These are phyloP conservation scores for Acanthamoeba castellanii DNA, from an alignment of 208 protist genomes.

Conservation along the genomic window DNA sequence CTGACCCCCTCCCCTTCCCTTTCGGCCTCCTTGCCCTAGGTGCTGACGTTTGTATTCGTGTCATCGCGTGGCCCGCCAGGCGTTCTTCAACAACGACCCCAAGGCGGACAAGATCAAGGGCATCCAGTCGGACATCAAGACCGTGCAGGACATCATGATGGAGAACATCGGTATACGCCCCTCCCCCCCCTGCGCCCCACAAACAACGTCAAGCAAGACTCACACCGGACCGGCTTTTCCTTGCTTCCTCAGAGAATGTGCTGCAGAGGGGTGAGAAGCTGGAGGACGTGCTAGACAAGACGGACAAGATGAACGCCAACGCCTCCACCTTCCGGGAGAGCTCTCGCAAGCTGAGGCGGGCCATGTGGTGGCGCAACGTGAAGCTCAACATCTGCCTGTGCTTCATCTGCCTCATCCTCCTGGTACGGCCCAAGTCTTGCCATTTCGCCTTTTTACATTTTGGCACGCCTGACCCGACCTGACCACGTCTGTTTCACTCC, in stretches of 20 bases:
- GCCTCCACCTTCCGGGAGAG: slow-evolving; percentile 39
- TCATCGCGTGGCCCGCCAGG: not conserved
- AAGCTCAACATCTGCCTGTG: slow-evolving; percentile 65
- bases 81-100: slow-evolving; percentile 65
- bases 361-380: slow-evolving; percentile 60
- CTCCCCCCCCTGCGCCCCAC: not conserved
- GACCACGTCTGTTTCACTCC: not conserved
- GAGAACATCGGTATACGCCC: slow-evolving; percentile 46
- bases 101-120: slow-evolving; percentile 68
- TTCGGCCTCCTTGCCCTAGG: not conserved
- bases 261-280: slow-evolving; percentile 47
- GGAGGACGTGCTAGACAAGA: slow-evolving; percentile 53
- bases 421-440: slow-evolving; percentile 29
- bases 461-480: not conserved
- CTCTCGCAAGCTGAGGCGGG: not conserved
- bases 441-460: not conserved
- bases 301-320: slow-evolving; percentile 45
- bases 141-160: slow-evolving; percentile 73
- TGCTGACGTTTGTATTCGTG: not conserved
- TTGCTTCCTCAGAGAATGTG: slow-evolving; percentile 30
- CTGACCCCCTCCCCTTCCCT: not conserved
- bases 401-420: slow-evolving; percentile 29
- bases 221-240: too few species aligned
- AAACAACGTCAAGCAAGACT: not conserved
- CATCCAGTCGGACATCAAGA: slow-evolving; percentile 39